Base-by-base conservation (phyloP, 108 stramenopile species). In the Aurantiochytrium sp. region DNA sequence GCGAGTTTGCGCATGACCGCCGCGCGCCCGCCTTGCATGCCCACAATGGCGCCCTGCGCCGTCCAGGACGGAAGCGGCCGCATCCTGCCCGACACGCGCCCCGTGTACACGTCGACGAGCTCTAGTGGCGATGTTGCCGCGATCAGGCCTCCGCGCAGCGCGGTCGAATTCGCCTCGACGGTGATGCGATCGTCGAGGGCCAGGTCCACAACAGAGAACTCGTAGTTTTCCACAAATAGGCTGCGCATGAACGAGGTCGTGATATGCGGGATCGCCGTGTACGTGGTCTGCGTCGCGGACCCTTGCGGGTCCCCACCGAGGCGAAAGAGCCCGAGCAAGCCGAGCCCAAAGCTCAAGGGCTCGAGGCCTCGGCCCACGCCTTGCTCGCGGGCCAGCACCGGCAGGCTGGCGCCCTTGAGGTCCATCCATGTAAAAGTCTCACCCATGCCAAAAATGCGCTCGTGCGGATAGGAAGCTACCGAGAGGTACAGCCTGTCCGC, bases 291-390 rank as follows among this genome's bases (percentile, higher is more conserved):
- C 10, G 59, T 42, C 4, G 69, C 69, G 42, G 69, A 81, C 15
- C 69, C 42, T 4, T 4, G 15, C 42, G n/a, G 41, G 10, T 21
- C 10, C 22, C 21, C 55, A n/a, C 86, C 53, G 10, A n/a, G 19
- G 4, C 22, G 4, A 4, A 37, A 37, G 21, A 34, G 86, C 4
- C 86, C 22, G 21, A 39, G 19, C 24, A 54, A 15, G 68, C 30
- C 39, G 10, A 69, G 68, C 5, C 4, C 27, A 55, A 34, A 55
- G 27, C 55, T 65, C 4, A 69, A 8, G 5, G 87, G 87, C 87
- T 87, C 68, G 30, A 69, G 24, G 68, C 87, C 87, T 15, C 87
- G 59, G 19, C 87, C 87, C 8, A 87, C 68, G 30, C 87, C 87
- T 73, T 87, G 87, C 55, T 87, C 87, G 15, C 68, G 87, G 15